Conservation (phyloP, 345 rosid species). For the Murraya koenigii region DNA sequence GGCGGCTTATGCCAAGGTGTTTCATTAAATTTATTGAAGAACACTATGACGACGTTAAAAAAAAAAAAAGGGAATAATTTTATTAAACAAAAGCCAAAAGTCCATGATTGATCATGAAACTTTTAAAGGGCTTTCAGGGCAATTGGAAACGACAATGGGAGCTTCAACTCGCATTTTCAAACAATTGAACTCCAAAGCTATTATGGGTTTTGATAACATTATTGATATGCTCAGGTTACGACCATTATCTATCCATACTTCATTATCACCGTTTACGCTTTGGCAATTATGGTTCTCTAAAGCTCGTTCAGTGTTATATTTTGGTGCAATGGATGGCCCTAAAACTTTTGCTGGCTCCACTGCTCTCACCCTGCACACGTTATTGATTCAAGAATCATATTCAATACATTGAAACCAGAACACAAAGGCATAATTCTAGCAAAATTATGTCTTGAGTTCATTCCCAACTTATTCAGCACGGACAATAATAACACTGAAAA, state of each 20-base stretch:
- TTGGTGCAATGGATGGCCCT: conserved; percentile 17
- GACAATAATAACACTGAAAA: neutral
- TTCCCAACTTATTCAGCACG: neutral
- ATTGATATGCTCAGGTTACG: conserved; percentile 48
- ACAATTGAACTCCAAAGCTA: conserved; percentile 70
- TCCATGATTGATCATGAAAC: conserved; percentile 11
- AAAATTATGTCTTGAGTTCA: neutral
- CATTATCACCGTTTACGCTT: conserved; percentile 9
- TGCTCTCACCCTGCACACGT: conserved; percentile 44
- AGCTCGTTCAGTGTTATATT: conserved; percentile 27
- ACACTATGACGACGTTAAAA: neutral
- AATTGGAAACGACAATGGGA: conserved; percentile 43
- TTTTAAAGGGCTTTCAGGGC: conserved; percentile 20
- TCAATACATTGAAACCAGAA: neutral
- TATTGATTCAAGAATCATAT: conserved; percentile 1
- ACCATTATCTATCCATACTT: conserved; percentile 27
- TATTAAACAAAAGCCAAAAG: neutral
- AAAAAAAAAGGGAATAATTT: neutral
- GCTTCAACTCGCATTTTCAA: conserved; percentile 86
- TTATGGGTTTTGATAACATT: conserved; percentile 71
- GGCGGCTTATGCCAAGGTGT: neutral
- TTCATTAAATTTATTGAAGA: neutral
- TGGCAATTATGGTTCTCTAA: conserved; percentile 3
- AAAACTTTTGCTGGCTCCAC: conserved; percentile 61
- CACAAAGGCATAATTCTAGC: neutral